phyloP scores from a whole-genome alignment of 1,284 basidiomycete genomes.

The Fomitopsis pinicola region DNA sequence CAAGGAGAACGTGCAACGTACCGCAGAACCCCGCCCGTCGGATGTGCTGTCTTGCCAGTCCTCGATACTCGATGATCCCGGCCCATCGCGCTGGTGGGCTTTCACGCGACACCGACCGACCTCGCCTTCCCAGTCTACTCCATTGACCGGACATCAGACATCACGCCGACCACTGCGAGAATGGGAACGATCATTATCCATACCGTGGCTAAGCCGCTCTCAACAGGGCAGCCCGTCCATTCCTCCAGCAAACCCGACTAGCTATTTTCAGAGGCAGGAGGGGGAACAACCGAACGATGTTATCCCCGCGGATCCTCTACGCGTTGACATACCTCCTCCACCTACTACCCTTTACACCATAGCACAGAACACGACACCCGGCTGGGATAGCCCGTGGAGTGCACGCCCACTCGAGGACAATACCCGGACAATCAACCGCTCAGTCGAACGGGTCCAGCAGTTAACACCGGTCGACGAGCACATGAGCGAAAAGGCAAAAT shows the following conservation, averaged over 20 bases:
- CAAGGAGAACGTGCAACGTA: constrained; percentile 19
- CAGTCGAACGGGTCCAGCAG: background rate
- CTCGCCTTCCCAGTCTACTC: constrained; percentile 6
- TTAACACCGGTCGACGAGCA: constrained; percentile 18
- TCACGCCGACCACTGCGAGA: constrained; percentile 16
- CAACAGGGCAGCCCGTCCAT: constrained; percentile 19
- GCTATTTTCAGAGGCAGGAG: constrained; percentile 5
- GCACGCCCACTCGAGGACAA: constrained; percentile 31
- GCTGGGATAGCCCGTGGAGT: constrained; percentile 68
- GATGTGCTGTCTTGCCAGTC: constrained; percentile 53
- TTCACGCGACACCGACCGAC: constrained; percentile 38
- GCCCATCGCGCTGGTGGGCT: constrained; percentile 63
- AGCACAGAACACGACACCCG: constrained; percentile 52
- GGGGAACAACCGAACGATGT: constrained; percentile 6
- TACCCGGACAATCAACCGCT: background rate
- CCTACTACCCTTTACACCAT: constrained; percentile 44
- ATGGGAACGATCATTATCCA: constrained; percentile 21
- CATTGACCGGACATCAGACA: constrained; percentile 13
- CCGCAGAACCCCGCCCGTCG: constrained; percentile 38
- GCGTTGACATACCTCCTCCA: constrained; percentile 37
- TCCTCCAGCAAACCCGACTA: constrained; percentile 14
- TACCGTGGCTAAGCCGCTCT: constrained; percentile 29
- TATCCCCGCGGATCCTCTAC: constrained; percentile 21
- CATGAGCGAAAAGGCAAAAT: constrained; percentile 31
- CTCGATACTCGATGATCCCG: constrained; percentile 33